Base-by-base conservation (phyloP, 75 land plant species). In the Azolla pinnata region DNA sequence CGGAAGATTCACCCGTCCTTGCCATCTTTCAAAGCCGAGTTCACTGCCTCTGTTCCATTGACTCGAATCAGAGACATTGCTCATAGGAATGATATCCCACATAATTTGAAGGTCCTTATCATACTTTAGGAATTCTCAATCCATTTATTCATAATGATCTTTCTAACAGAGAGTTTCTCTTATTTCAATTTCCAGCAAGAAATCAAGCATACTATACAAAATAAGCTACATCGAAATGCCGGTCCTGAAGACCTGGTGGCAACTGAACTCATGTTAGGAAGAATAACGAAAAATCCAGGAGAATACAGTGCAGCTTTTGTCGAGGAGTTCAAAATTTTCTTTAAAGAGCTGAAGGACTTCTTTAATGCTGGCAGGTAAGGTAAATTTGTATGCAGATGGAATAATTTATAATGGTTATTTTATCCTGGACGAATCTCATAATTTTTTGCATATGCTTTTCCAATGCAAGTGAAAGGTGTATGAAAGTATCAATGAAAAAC, bases 231-330 rank as follows among this genome's bases (percentile, higher is more conserved):
- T 34, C 78, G 98, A 12, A 93, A 89, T 83, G 98, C 98, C 60
- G 98, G 98, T 10, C 98, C 98, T 42, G 98, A 93, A 74, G 98
- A 93, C 65, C 65, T 93, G 59, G 79, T 93, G 76, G 83, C 98
- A 27, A 93, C 98, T 56, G 90, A 88, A 69, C 80, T 78, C 30
- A 77, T 93, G 85, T 85, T 93, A 64, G 80, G 73, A 45, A 84
- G 81, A 58, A 83, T 93, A 25, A 85, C 98, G 4, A 79, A 78
- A 58, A 83, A 57, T 16, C 87, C 86, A 35, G 96, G 98, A 47
- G 78, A 93, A 64, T 93, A 85, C 63, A 93, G 78, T 75, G 80
- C 76, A 60, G 83, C 84, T 33, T 93, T 93, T 75, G 85, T 93
- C 17, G 95, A 93, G 33, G 90, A 93, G 63, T 78, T 93, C 51